phyloP scores from a whole-genome alignment of 1,284 basidiomycete genomes.

The Cutaneotrichosporon sp. region DNA sequence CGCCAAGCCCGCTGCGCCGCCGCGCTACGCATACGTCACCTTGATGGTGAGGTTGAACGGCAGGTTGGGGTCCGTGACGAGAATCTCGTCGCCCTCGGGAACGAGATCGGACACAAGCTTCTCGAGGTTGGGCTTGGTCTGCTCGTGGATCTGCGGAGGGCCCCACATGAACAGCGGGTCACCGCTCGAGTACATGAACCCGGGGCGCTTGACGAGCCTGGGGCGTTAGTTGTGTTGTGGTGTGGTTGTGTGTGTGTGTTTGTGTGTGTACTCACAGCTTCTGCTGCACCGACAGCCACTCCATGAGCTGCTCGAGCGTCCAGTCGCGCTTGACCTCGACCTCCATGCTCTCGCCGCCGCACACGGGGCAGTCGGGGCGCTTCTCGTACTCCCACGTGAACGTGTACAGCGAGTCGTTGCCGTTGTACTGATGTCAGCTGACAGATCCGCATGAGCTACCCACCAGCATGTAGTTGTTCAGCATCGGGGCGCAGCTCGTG shows the following conservation, averaged over 20 bases:
- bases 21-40: constrained; percentile 52
- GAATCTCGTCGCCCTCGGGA: constrained; percentile 70
- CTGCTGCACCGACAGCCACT: constrained; percentile 78
- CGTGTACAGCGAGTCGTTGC: constrained; percentile 95
- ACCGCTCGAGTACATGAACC: constrained; percentile 64
- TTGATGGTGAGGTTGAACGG: constrained; percentile 81
- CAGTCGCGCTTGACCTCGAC: constrained; percentile 67
- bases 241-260: no score
- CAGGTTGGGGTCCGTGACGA: constrained; percentile 81
- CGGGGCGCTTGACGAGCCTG: constrained; percentile 93
- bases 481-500: constrained; percentile 86
- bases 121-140: constrained; percentile 83
- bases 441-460: not conserved
- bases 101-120: constrained; percentile 83
- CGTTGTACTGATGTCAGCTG: constrained; percentile 61
- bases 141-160: constrained; percentile 82
- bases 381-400: constrained; percentile 97
- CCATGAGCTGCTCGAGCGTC: constrained; percentile 82
- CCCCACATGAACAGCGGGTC: constrained; percentile 88
- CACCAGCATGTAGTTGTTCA: constrained; percentile 99
- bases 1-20: not conserved
- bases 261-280: constrained; percentile 67
- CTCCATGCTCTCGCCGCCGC: constrained; percentile 83
- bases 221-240: constrained; percentile 3
- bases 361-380: constrained; percentile 92